Conservation (phyloP, 2,329 filamentous ascomycete species). For the Fusarium xylarioides region DNA sequence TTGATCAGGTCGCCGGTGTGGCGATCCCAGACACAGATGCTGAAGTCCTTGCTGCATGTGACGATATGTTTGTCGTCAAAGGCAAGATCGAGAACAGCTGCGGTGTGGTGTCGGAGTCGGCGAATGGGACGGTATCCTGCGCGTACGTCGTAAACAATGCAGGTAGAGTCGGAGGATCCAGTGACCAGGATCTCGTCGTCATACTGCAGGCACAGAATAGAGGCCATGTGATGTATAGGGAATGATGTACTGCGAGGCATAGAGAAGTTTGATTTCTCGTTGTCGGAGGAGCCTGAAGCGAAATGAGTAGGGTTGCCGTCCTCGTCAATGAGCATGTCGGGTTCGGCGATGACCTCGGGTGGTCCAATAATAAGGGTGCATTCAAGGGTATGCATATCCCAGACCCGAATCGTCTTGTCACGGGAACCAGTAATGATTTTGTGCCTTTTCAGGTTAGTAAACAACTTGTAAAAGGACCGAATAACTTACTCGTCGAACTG, state of each 20-base stretch:
- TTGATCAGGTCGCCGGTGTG: conserved; percentile 78
- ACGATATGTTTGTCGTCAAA: conserved; percentile 94
- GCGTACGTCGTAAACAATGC: conserved; percentile 89
- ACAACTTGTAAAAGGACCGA: neutral
- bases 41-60: conserved; percentile 95
- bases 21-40: conserved; percentile 94
- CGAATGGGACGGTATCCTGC: conserved; percentile 81
- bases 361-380: conserved; percentile 90
- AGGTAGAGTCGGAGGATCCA: conserved; percentile 89
- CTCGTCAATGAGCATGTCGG: conserved; percentile 60
- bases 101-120: conserved; percentile 80
- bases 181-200: conserved; percentile 93
- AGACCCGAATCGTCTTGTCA: conserved; percentile 94
- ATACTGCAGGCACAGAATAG: conserved; percentile 94
- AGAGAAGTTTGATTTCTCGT: conserved; percentile 56
- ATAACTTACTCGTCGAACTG: conserved; percentile 90
- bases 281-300: conserved; percentile 62
- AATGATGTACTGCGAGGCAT: conserved; percentile 66
- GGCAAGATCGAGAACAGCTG: conserved; percentile 91
- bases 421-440: conserved; percentile 98
- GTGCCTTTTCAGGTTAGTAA: conserved; percentile 63
- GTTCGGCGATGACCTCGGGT: conserved; percentile 67
- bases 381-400: conserved; percentile 90
- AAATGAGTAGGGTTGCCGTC: conserved; percentile 63
- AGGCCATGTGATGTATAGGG: conserved; percentile 81